Percentiles rank a stretch among this genome's conserved stretches.
Conservation (phyloP, 192 early-diverging fungal species). For the Rhizophagus clarus region DNA sequence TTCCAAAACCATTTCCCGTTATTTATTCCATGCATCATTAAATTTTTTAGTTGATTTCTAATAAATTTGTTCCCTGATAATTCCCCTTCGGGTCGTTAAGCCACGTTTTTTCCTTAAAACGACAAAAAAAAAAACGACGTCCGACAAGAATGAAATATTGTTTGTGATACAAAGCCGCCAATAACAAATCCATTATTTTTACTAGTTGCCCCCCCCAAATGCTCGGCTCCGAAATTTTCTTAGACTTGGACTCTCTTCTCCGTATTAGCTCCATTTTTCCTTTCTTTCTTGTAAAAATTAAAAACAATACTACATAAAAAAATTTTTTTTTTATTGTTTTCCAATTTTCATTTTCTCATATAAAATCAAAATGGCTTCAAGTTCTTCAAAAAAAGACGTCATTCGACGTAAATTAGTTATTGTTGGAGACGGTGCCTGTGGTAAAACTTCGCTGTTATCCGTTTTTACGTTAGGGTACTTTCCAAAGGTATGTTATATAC, state of each 20-base stretch:
- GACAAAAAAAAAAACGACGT: background rate
- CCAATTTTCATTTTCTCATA: background rate
- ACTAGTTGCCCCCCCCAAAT: too few relatives aligned
- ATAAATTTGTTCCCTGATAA: too few relatives aligned
- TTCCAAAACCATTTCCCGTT: background rate
- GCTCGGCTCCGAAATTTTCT: too few relatives aligned
- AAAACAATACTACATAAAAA: too few relatives aligned
- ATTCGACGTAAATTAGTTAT: conserved; percentile 86
- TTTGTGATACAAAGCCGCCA: background rate
- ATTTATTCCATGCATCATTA: too few relatives aligned
- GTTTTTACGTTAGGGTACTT: conserved; percentile 78
- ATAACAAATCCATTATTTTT: background rate
- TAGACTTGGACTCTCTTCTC: too few relatives aligned
- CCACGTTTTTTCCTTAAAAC: background rate
- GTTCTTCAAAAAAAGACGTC: conserved; percentile 44
- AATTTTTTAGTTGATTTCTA: background rate
- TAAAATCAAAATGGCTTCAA: background rate
- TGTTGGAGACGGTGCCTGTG: conserved; percentile 84
- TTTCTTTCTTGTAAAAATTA: too few relatives aligned
- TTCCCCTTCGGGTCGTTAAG: background rate
- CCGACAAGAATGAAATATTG: background rate
- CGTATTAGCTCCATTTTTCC: too few relatives aligned
- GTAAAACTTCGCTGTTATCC: conserved; percentile 77
- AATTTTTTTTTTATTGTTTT: too few relatives aligned
- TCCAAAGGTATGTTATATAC: conserved; percentile 67